Conservation (phyloP, 805 yeast species). For the Starmerella tilneyi region DNA sequence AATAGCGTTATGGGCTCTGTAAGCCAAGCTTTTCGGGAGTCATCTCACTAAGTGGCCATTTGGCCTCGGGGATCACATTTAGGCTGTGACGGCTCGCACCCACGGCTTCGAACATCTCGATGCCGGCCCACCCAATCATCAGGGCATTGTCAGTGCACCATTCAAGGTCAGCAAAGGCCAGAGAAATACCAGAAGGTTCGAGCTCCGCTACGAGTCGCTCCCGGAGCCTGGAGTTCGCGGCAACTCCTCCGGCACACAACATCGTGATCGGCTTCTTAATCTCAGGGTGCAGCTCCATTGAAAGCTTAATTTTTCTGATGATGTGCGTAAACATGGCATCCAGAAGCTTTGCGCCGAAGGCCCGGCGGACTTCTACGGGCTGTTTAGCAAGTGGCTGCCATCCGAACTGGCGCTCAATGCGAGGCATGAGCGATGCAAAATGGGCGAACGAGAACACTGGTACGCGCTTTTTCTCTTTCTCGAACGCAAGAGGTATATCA, state of each 20-base stretch:
- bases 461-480: constrained; percentile 36
- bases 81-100: constrained; percentile 24
- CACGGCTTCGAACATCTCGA: constrained; percentile 60
- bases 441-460: constrained; percentile 68
- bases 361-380: constrained; percentile 20
- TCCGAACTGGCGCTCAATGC: constrained; percentile 20
- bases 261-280: constrained; percentile 28
- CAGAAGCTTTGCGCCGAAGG: constrained; percentile 37
- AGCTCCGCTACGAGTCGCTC: constrained; percentile 24
- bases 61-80: constrained; percentile 53
- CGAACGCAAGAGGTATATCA: constrained; percentile 44
- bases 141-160: constrained; percentile 91
- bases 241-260: constrained; percentile 92
- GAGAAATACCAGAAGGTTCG: constrained; percentile 24
- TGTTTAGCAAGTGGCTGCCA: constrained; percentile 19
- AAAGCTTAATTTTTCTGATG: constrained; percentile 48
- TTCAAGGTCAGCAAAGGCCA: constrained; percentile 56
- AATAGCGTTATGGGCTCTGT: no score
- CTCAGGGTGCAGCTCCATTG: constrained; percentile 30
- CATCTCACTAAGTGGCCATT: constrained; percentile 67
- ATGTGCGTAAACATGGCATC: constrained; percentile 62
- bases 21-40: not conserved
- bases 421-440: constrained; percentile 48
- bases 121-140: constrained; percentile 97
- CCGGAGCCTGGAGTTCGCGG: constrained; percentile 45